Conservation (phyloP, 768 basidiomycete genomes). For the Boletus tomentosulus region DNA sequence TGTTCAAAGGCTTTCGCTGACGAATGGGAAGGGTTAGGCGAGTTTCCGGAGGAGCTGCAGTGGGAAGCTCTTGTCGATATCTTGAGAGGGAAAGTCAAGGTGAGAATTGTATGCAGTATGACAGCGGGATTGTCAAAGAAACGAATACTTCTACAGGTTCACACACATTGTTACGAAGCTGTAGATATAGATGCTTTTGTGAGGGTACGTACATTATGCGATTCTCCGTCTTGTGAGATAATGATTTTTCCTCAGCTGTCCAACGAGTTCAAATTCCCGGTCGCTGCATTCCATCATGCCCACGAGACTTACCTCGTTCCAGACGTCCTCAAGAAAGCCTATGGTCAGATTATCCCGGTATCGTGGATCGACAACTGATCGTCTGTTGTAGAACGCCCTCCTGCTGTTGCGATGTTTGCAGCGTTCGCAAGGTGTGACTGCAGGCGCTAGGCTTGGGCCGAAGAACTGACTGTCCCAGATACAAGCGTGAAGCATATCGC, state of each 20-base stretch:
- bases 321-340: conserved; percentile 65
- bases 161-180: conserved; percentile 55
- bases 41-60: conserved; percentile 65
- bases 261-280: conserved; percentile 77
- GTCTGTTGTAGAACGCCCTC: conserved; percentile 39
- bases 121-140: not conserved
- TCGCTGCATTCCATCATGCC: conserved; percentile 76
- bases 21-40: conserved; percentile 42
- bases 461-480: conserved; percentile 22
- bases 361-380: not conserved
- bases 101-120: conserved; percentile 17
- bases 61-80: conserved; percentile 72
- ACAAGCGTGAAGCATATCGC: conserved; percentile 57
- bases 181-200: conserved; percentile 67
- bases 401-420: conserved; percentile 72
- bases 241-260: conserved; percentile 43
- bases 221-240: not conserved
- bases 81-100: conserved; percentile 71
- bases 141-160: conserved; percentile 30
- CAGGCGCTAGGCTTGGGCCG: not conserved
- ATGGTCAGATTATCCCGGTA: conserved; percentile 35
- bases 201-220: conserved; percentile 40
- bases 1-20: conserved; percentile 48
- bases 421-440: conserved; percentile 39
- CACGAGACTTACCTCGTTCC: conserved; percentile 82